Evolutionary conservation across 495 filamentous ascomycete genomes (phyloP), one percentile per base, ranked within the genome.

Genomic region (Penicillium taxi): DNA sequence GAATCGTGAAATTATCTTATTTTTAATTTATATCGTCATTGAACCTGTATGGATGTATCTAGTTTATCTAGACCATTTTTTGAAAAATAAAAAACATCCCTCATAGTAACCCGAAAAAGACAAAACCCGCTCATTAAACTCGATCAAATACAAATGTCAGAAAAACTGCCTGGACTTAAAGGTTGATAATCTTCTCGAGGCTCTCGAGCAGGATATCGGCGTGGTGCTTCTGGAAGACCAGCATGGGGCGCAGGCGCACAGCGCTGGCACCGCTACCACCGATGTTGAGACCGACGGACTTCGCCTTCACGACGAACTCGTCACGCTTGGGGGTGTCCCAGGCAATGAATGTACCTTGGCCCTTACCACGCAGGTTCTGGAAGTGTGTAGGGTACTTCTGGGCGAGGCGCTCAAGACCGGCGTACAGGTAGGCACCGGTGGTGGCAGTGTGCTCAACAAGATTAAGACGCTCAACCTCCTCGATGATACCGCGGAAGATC

Each of bases 341-440:
- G 38, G 93, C 91, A 55, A 98, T 86, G 61, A 96, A 98, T 12
- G 91, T 98, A 53, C 91, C 91, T 66, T 87, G 84, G 41, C 85
- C 84, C 71, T 96, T 86, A 29, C 91, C 91, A 48, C 91, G 77
- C 51, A 98, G 69, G 66, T 96, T 95, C 60, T 77, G 67, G 56
- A 98, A 80, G 68, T 93, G 75, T 34, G 75, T 72, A 15, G 93
- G 93, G 64, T 86, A 91, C 57, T 75, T 75, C 62, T 74, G 46
- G 9, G 80, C 74, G 25, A 98, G 71, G 12, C 51, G 56, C 58
- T 83, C 74, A 29, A 98, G 73, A 32, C 80, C 76, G 26, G 54
- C 54, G 50, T 74, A 95, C 31, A 98, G 69, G 56, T 96, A 96
- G 28, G 84, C 80, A 48, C 91, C 91, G 14, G 86, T 86, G 21